Evolutionary conservation across 345 rosid genomes (phyloP).

Genomic region (Draba incana): DNA sequence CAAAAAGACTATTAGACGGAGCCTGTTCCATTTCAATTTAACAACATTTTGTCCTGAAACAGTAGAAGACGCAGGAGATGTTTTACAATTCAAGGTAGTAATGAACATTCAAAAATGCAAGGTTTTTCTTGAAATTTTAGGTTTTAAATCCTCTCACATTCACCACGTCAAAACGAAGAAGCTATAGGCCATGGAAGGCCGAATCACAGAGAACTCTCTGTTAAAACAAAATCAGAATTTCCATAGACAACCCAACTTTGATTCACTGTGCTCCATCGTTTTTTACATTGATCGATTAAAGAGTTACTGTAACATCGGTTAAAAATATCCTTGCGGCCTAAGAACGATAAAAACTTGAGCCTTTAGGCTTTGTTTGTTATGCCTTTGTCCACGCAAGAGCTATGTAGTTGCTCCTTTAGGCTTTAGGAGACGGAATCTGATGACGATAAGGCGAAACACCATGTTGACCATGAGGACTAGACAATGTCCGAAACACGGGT

Average conservation of each 20-base stretch:
- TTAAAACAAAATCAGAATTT: constrained; percentile 28
- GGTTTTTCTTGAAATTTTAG: no score
- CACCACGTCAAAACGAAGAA: not conserved
- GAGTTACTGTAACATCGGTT: constrained; percentile 32
- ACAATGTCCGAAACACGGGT: constrained; percentile 59
- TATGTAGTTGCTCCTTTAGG: constrained; percentile 50
- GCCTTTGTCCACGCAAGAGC: constrained; percentile 22
- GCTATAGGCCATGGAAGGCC: constrained; percentile 3
- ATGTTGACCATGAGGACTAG: constrained; percentile 72
- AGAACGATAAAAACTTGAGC: constrained; percentile 30
- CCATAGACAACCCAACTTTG: constrained; percentile 29
- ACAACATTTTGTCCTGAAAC: no score
- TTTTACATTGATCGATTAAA: constrained; percentile 30
- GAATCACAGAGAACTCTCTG: constrained; percentile 1
- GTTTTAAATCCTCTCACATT: not conserved
- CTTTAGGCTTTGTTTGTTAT: constrained; percentile 14
- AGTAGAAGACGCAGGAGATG: no score
- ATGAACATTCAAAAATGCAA: no score
- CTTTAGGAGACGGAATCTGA: constrained; percentile 73
- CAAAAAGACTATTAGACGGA: no score
- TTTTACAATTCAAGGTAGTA: no score
- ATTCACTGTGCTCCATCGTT: constrained; percentile 29
- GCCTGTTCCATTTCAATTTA: no score
- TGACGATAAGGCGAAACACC: constrained; percentile 74
- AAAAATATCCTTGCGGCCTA: constrained; percentile 27